phyloP scores from a whole-genome alignment of 2,329 filamentous ascomycete genomes.

The Exophiala lecanii-corni region DNA sequence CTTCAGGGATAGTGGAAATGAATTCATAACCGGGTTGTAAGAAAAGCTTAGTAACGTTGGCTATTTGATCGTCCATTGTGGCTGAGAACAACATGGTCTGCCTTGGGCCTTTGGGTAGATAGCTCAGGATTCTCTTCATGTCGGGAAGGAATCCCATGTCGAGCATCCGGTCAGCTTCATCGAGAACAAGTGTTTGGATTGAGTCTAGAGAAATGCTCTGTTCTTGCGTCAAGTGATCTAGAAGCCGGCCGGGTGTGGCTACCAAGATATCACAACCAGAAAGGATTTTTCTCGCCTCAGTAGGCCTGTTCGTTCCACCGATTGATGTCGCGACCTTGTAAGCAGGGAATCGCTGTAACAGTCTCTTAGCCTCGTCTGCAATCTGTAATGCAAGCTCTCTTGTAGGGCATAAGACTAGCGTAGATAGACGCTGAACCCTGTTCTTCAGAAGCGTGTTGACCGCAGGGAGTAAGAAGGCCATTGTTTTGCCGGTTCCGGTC shows the following conservation, averaged over 20 bases:
- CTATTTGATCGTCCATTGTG: constrained; percentile 79
- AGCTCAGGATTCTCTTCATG: constrained; percentile 55
- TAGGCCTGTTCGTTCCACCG: constrained; percentile 15
- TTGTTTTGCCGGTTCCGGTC: constrained; percentile 94
- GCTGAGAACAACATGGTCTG: constrained; percentile 95
- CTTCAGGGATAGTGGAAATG: constrained; percentile 76
- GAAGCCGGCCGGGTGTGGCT: constrained; percentile 81
- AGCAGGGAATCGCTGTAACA: constrained; percentile 71
- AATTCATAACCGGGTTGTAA: constrained; percentile 82
- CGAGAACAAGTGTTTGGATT: constrained; percentile 56
- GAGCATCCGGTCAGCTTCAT: constrained; percentile 64
- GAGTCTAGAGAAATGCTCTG: constrained; percentile 58
- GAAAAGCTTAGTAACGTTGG: constrained; percentile 69
- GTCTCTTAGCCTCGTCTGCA: constrained; percentile 39
- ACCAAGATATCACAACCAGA: constrained; percentile 57
- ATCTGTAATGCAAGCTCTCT: constrained; percentile 95
- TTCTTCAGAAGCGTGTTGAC: constrained; percentile 73
- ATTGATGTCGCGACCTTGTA: constrained; percentile 65
- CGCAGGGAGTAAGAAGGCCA: constrained; percentile 84
- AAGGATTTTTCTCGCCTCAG: constrained; percentile 9
- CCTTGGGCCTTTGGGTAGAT: constrained; percentile 63
- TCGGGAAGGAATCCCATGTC: constrained; percentile 65
- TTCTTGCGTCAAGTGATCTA: constrained; percentile 71
- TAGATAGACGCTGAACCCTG: constrained; percentile 50
- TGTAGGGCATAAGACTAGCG: constrained; percentile 90